Evolutionary conservation across 148 eudicot species (phyloP).

Genomic region (Nyssa sinensis): DNA sequence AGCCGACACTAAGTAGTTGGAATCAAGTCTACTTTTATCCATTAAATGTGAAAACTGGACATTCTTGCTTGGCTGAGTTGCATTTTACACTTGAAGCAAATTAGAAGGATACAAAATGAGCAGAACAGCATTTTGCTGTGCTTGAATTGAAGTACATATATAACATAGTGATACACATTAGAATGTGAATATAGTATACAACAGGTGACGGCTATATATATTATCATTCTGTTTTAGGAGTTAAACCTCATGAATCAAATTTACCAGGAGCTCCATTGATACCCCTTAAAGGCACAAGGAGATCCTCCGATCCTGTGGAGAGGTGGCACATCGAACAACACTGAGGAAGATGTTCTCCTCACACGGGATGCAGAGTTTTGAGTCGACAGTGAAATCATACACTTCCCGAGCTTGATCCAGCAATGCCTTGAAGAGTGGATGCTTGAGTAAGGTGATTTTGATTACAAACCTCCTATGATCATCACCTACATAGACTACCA

Average conservation of each 20-base stretch:
- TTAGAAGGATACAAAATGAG: too few relatives aligned
- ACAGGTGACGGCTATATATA: background rate
- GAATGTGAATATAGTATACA: constrained; percentile 3
- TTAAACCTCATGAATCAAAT: constrained; percentile 1
- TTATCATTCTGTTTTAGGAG: background rate
- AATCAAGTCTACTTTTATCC: too few relatives aligned
- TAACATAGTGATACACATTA: constrained; percentile 3
- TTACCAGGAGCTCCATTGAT: constrained; percentile 11
- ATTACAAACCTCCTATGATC: constrained; percentile 65
- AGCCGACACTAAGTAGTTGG: too few relatives aligned
- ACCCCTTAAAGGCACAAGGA: constrained; percentile 30
- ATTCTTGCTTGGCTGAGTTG: too few relatives aligned
- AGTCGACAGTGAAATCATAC: constrained; percentile 51
- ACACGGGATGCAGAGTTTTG: constrained; percentile 80
- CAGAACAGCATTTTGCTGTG: background rate
- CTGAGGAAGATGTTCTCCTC: constrained; percentile 64
- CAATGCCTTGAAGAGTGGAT: constrained; percentile 70
- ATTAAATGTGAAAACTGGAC: too few relatives aligned
- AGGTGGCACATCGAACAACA: constrained; percentile 57
- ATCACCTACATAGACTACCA: constrained; percentile 83
- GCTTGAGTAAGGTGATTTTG: constrained; percentile 60
- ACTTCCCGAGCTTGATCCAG: constrained; percentile 81
- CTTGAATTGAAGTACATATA: background rate
- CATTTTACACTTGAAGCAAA: too few relatives aligned
- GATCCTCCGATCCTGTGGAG: constrained; percentile 29